Evolutionary conservation across 2,329 filamentous ascomycete species (phyloP).

Genomic region (Ascochyta lentis): DNA sequence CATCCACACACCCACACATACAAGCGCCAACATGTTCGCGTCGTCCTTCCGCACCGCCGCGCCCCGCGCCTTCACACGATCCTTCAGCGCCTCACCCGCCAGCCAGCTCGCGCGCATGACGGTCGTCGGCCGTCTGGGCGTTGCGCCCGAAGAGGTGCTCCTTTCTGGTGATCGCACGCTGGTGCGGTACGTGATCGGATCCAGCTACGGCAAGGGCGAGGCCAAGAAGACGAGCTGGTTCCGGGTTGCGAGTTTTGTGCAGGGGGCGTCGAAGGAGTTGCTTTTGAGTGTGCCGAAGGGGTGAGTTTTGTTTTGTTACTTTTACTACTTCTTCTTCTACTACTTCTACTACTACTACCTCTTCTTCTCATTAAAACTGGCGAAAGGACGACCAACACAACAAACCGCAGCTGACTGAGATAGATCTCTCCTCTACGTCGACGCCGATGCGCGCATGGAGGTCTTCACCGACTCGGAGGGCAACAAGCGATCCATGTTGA

Average conservation of each 20-base stretch:
- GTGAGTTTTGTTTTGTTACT: conserved; percentile 59
- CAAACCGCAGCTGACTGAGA: conserved; percentile 2
- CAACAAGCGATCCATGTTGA: conserved; percentile 68
- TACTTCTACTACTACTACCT: too few relatives aligned
- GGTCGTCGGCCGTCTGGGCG: conserved; percentile 83
- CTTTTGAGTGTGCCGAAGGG: conserved; percentile 81
- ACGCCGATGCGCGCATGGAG: conserved; percentile 77
- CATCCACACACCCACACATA: conserved; percentile 42
- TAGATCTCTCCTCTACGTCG: conserved; percentile 80
- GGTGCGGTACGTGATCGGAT: conserved; percentile 78
- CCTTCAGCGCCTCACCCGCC: conserved; percentile 75
- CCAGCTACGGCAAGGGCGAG: conserved; percentile 69
- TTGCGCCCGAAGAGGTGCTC: conserved; percentile 77
- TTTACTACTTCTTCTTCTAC: neutral
- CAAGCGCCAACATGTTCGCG: conserved; percentile 32
- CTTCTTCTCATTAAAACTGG: too few relatives aligned
- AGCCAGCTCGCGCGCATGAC: conserved; percentile 78
- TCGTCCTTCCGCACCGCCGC: conserved; percentile 57
- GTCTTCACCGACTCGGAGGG: conserved; percentile 71
- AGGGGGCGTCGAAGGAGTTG: conserved; percentile 74
- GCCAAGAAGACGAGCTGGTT: conserved; percentile 87
- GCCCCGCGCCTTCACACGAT: conserved; percentile 64
- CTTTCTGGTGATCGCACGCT: conserved; percentile 77
- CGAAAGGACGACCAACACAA: too few relatives aligned
- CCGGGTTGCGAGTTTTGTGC: conserved; percentile 75